Percentiles rank a stretch among this genome's conserved stretches.
Conservation (phyloP, 306 rosid species). For the Gillenia trifoliata region DNA sequence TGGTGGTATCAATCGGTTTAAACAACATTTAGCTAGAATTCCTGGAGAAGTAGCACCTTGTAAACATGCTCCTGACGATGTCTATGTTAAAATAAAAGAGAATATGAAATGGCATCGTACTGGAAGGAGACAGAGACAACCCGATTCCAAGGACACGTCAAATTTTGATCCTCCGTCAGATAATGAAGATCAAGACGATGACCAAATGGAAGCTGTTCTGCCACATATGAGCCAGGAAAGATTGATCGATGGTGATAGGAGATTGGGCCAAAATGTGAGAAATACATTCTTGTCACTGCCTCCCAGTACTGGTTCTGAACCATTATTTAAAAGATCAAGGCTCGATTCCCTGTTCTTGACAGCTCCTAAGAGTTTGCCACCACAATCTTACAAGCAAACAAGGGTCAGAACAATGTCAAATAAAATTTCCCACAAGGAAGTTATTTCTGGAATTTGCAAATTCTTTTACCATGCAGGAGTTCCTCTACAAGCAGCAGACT, state of each 20-base stretch:
- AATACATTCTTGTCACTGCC: constrained; percentile 54
- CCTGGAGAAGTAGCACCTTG: constrained; percentile 99
- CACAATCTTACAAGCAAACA: constrained; percentile 57
- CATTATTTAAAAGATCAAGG: constrained; percentile 71
- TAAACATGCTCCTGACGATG: constrained; percentile 90
- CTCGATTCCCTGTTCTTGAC: constrained; percentile 81
- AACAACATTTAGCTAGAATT: constrained; percentile 95
- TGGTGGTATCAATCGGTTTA: constrained; percentile 94
- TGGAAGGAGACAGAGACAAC: constrained; percentile 75
- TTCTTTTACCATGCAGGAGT: constrained; percentile 90
- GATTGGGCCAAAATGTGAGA: constrained; percentile 54
- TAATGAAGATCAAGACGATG: constrained; percentile 69
- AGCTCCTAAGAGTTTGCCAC: constrained; percentile 51
- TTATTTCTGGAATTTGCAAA: constrained; percentile 82
- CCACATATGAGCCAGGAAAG: constrained; percentile 61
- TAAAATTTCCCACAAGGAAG: constrained; percentile 66
- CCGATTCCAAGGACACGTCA: constrained; percentile 56
- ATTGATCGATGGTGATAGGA: constrained; percentile 51
- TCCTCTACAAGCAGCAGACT: constrained; percentile 81
- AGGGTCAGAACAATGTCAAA: constrained; percentile 51
- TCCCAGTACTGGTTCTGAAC: constrained; percentile 58
- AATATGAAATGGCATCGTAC: constrained; percentile 99
- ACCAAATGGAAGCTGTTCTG: constrained; percentile 52
- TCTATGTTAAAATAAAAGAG: constrained; percentile 77
- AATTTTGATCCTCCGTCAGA: constrained; percentile 62